Conservation (phyloP, 306 rosid species). For the barrel medic (Medicago truncatula) region DNA sequence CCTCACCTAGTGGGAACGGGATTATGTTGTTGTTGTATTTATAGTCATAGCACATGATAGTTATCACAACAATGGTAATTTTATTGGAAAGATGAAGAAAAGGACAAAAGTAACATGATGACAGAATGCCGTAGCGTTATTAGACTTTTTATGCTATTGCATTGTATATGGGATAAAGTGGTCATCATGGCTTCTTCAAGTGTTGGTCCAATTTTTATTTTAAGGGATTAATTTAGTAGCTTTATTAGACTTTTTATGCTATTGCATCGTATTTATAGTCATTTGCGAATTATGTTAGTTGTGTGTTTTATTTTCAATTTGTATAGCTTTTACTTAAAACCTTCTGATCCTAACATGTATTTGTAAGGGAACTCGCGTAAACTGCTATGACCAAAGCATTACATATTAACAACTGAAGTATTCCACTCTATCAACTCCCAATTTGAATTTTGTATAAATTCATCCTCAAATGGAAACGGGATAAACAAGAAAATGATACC, state of each 20-base stretch:
- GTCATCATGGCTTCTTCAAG: slow-evolving; percentile 11
- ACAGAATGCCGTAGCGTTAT: background rate
- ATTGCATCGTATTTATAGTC: background rate
- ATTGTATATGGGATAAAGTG: slow-evolving; percentile 1
- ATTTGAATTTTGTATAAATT: slow-evolving; percentile 30
- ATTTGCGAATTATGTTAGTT: slow-evolving; percentile 11
- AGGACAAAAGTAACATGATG: slow-evolving; percentile 9
- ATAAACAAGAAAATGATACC: background rate
- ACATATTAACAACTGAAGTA: slow-evolving; percentile 14
- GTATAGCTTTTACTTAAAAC: slow-evolving; percentile 12
- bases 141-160: background rate
- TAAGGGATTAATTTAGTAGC: background rate
- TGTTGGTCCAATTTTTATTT: background rate
- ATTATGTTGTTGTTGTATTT: background rate
- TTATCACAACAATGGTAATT: background rate
- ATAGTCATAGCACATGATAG: background rate
- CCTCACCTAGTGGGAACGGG: background rate
- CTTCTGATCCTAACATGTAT: slow-evolving; percentile 17
- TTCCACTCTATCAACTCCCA: background rate
- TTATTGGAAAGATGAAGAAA: slow-evolving; percentile 9
- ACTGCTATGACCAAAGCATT: slow-evolving; percentile 17
- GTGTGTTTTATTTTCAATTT: background rate
- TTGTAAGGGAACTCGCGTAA: slow-evolving; percentile 13
- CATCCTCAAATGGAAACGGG: slow-evolving; percentile 11
- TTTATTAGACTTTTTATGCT: too few relatives aligned